Evolutionary conservation across 371 early-diverging fungal genomes (phyloP), one percentile per base, ranked within the genome.

Genomic region (Umbelopsis sp.): DNA sequence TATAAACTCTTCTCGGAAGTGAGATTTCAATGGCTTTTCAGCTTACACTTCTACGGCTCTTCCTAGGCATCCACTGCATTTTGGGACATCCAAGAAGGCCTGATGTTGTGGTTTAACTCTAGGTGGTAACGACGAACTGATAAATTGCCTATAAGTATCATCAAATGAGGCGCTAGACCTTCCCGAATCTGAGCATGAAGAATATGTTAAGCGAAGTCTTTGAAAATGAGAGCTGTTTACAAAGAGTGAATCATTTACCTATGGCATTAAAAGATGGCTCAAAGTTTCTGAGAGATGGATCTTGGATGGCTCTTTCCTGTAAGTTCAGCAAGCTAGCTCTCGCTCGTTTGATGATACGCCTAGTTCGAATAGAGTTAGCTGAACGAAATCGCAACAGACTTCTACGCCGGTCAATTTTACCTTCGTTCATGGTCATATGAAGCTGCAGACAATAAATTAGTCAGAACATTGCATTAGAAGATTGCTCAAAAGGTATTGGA

Each of bases 51-150:
- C 44, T 44, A 67, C n/a, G 0, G 67, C 67, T 20, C 53, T 53
- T 7, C 67, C 67, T 18, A 67, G 16, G 37, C 67, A 67, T 22
- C 67, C 67, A 38, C 67, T 67, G 44, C 67, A 67, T 52, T 44
- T 67, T 4, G 67, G 67, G 10, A 67, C 67, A 38, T 67, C 67
- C 35, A 51, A 16, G 44, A 67, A 67, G 20, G 48, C 50, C 10
- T 65, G 66, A 51, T 50, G 51, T n/a, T 48, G 66, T 14, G 44
- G 66, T 20, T 48, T 65, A 9, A 37, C 14, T 51, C 37, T 51
- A 37, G 48, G 66, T 22, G 48, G 37, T 32, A 65, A 38, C 10
- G 29, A 29, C 18, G 57, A 29, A 35, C 32, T 57, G 14, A 18
- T 35, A 6, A 25, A 16, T 16, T 57, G 32, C 18, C 57, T 25